A percentile compares a stretch with the other conserved stretches of the same genome.
Evolutionary conservation across 2,329 filamentous ascomycete species (phyloP).

Genomic region (Pezicula carpinea): DNA sequence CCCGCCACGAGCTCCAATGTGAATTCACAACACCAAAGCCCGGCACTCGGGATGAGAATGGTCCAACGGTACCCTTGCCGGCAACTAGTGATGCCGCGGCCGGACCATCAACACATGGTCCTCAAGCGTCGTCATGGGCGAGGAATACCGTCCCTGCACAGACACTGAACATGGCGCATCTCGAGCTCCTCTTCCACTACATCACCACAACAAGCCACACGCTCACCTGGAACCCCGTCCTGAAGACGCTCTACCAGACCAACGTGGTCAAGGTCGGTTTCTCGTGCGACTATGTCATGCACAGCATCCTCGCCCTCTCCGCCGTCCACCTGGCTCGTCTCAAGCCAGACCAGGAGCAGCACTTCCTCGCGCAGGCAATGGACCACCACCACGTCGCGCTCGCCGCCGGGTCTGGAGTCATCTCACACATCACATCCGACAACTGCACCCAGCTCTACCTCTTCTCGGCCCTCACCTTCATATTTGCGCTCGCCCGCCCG

Average conservation of each 20-base stretch:
- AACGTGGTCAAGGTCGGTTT: slow-evolving; percentile 39
- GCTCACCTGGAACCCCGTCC: slow-evolving; percentile 32
- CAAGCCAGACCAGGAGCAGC: slow-evolving; percentile 28
- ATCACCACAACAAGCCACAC: slow-evolving; percentile 41
- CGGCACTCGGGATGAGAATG: neutral
- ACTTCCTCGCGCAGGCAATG: slow-evolving; percentile 32
- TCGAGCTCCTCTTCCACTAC: slow-evolving; percentile 48
- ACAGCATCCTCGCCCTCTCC: slow-evolving; percentile 39
- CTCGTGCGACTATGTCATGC: slow-evolving; percentile 38
- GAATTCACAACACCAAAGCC: slow-evolving; percentile 5
- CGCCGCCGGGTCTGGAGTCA: slow-evolving; percentile 22
- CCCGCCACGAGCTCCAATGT: slow-evolving; percentile 4
- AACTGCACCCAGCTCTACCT: slow-evolving; percentile 29
- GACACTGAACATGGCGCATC: slow-evolving; percentile 32
- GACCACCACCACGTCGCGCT: slow-evolving; percentile 26
- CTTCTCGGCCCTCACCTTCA: slow-evolving; percentile 31
- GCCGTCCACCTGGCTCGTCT: slow-evolving; percentile 40
- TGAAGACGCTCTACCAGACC: slow-evolving; percentile 39
- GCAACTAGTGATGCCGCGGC: neutral
- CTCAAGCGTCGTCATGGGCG: neutral
- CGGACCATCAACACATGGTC: neutral
- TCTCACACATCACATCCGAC: slow-evolving; percentile 24
- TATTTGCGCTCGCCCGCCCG: slow-evolving; percentile 30
- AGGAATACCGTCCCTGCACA: no score
- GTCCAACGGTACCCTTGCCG: neutral